Evolutionary conservation across 176 grass and related monocot genomes (phyloP), one percentile per base, ranked within the genome.

Genomic region (Metroxylon sagu): DNA sequence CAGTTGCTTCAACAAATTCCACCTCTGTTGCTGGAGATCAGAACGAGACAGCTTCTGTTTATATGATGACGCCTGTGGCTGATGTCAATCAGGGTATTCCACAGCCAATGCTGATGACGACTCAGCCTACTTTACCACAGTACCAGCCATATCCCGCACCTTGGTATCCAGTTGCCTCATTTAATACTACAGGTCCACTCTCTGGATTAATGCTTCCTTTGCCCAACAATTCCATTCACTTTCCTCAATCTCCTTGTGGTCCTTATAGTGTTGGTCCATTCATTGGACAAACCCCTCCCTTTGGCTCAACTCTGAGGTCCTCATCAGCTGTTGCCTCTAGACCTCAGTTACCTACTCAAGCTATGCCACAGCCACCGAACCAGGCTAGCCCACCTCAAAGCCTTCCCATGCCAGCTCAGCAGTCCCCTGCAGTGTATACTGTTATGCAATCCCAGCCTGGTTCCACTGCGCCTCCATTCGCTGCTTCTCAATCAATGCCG

Each of bases 61-160:
- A 64, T 49, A 73, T 55, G 52, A 55, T 56, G 5, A 58, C 71
- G 64, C 57, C 64, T 16, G 62, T 62, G 25, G 50, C 56, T 54
- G 67, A 35, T 81, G 71, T 61, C 72, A 72, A 78, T 57, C 70
- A 61, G 66, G 62, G 43, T 70, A 54, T 49, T 74, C 27, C 26
- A 18, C 73, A 50, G 50, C 72, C 65, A 18, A 23, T 68, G 14
- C 57, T 68, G 80, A 54, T 29, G 6, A 68, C 70, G 87, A 60
- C 71, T 61, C 67, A 78, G 19, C 58, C 84, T 69, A 68, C 29
- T 71, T 68, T 65, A 63, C 60, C 69, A 67, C 87, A 80, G 23
- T 90, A 84, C 75, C 86, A 83, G 64, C 58, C 83, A 53, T 67
- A 74, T 69, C 65, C 43, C 67, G 50, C 77, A 29, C 75, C 62